These are phyloP conservation scores for Begonia masoniana DNA, from an alignment of 306 rosid genomes.

Conservation along the genomic window DNA sequence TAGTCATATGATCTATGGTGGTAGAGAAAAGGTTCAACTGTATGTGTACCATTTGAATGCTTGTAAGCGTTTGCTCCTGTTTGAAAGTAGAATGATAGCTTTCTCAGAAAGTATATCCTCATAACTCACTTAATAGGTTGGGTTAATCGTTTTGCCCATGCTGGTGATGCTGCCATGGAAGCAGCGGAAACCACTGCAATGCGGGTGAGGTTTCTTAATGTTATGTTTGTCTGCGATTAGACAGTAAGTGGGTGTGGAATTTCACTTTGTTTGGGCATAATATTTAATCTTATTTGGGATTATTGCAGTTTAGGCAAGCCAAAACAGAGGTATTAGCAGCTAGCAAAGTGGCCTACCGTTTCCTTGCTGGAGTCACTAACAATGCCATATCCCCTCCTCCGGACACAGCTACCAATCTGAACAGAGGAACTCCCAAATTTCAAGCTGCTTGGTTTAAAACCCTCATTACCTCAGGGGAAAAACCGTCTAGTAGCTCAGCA, in stretches of 20 bases:
- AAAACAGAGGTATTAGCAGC: conserved; percentile 84
- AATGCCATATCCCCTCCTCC: conserved; percentile 34
- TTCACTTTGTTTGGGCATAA: neutral
- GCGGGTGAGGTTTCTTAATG: conserved; percentile 40
- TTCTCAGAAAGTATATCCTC: neutral
- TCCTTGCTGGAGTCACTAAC: conserved; percentile 65
- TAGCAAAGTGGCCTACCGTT: conserved; percentile 91
- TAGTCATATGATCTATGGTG: too few relatives aligned
- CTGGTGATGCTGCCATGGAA: conserved; percentile 97
- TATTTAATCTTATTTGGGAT: conserved; percentile 3
- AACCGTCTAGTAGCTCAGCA: conserved; percentile 73
- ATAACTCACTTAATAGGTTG: conserved; percentile 52
- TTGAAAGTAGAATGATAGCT: too few relatives aligned
- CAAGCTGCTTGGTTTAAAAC: conserved; percentile 86
- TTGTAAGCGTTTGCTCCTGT: too few relatives aligned
- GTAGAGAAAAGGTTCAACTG: too few relatives aligned
- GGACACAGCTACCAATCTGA: conserved; percentile 47
- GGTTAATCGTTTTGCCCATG: conserved; percentile 99
- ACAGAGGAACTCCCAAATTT: conserved; percentile 57
- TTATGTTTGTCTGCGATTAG: neutral
- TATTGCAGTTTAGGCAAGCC: conserved; percentile 85
- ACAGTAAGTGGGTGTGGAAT: too few relatives aligned
- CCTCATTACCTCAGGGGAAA: conserved; percentile 61
- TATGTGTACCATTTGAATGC: too few relatives aligned
- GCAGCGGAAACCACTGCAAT: conserved; percentile 84